Evolutionary conservation across 2,329 filamentous ascomycete genomes (phyloP), one percentile per base, ranked within the genome.

Genomic region (Hypoxylon sp.): DNA sequence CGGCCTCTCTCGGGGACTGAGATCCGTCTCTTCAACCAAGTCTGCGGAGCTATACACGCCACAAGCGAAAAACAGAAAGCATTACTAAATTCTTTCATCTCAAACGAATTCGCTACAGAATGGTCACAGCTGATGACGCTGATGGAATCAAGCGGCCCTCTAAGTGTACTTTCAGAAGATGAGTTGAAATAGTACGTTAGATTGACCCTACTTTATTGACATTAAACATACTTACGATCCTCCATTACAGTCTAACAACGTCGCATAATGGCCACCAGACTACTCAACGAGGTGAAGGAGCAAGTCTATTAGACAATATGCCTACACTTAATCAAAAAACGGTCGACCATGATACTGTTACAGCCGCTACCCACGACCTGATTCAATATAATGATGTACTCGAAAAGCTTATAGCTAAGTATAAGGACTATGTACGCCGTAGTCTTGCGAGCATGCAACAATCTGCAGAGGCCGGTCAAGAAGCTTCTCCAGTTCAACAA

Each of bases 121-220:
- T 58, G 55, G 55, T 7, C 45, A 20, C 32, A 30, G 16, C 20
- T 52, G 5, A 32, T 57, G 8, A 8, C 42, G 15, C 25, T 48
- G 12, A 52, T 48, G 38, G 51, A 52, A 13, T 44, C 54, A 13
- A 52, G 43, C 13, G 55, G 54, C n/a, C 45, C 54, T 15, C 19
- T 60, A 7, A 41, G 44, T 37, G 32, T 55, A 38, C 7, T 60
- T 7, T 52, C 54, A 4, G 44, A 50, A 8, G 57, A 60, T 25
- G 54, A 60, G 36, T 34, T 58, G 9, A 50, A 43, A 30, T 58
- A 55, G 57, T 60, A n/a, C n/a, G n/a, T n/a, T n/a, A n/a, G n/a
- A n/a, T n/a, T n/a, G n/a, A n/a, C n/a, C n/a, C n/a, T n/a, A n/a
- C n/a, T n/a, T n/a, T n/a, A n/a, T n/a, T n/a, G n/a, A n/a, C n/a